Evolutionary conservation across 1,139 yeast species (phyloP), one percentile per base, ranked within the genome.

Genomic region (Diutina sp.): DNA sequence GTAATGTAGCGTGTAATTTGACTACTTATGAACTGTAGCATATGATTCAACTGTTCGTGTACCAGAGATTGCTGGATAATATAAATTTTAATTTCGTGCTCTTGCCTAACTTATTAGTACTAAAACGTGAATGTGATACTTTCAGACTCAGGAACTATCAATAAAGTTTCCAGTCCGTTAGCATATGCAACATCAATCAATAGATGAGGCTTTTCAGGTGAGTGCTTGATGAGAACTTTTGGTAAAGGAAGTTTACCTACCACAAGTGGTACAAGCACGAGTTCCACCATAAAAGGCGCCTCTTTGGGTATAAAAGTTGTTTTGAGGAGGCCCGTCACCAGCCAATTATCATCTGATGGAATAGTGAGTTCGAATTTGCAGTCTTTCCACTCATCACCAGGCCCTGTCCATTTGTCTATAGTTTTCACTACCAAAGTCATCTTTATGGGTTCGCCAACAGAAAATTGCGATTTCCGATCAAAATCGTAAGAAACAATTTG

Each of bases 181-280:
- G 77, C 77, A 61, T 83, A 78, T 57, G 85, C 85, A 9, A 84
- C 69, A 59, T 88, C 91, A 74, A 82, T 76, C 12, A 77, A 69
- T 44, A 50, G 28, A 8, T 32, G 29, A 16, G 32, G 25, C 14
- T 7, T 9, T 55, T 68, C 69, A 4, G 62, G 64, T n/a, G 64
- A 45, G 18, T 70, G 63, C 55, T 71, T 69, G 14, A 90, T 75
- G n/a, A 73, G 76, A 5, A 89, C 72, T 58, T 72, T 77, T 0
- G 98, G 98, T 46, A 88, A 71, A 4, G 74, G 69, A 12, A 90
- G 66, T 60, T 85, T 84, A 0, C 98, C 98, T 28, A 86, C 82
- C 60, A 79, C 83, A 58, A 90, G 67, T 0, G 98, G 97, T 11
- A 90, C 77, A 60, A 91, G 67, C 3, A 78, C 70, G 12, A 90